Conservation (phyloP, 2,329 filamentous ascomycete species). For the Trichoderma harzianum region DNA sequence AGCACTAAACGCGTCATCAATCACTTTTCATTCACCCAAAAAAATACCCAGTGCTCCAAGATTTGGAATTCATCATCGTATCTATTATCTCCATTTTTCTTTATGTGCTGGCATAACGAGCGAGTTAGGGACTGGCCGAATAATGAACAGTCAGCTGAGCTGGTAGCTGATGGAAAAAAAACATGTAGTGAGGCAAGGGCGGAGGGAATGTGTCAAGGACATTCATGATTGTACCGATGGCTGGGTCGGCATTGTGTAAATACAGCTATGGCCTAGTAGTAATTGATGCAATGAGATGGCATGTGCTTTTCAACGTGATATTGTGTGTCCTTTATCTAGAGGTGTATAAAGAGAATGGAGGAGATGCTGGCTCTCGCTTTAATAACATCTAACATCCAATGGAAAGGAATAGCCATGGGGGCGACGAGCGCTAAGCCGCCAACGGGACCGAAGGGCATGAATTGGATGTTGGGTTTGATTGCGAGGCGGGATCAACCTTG, state of each 20-base stretch:
- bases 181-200: background rate
- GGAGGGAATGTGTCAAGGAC: background rate
- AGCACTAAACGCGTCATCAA: slow-evolving; percentile 49
- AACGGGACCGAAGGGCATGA: background rate
- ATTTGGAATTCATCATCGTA: slow-evolving; percentile 14
- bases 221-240: background rate
- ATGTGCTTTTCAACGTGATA: background rate
- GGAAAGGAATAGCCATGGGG: background rate
- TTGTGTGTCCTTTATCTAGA: background rate
- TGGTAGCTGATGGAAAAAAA: slow-evolving; percentile 1
- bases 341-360: background rate
- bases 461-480: background rate
- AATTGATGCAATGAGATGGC: slow-evolving; percentile 16
- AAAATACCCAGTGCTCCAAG: slow-evolving; percentile 14
- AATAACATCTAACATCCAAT: background rate
- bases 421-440: background rate
- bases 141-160: slow-evolving; percentile 2
- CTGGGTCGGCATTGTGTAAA: slow-evolving; percentile 9
- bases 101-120: slow-evolving; percentile 11
- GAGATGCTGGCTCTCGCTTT: background rate
- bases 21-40: background rate
- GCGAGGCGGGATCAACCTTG: background rate
- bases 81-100: slow-evolving; percentile 7
- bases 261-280: background rate
- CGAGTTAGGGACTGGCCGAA: background rate